Conservation (phyloP, 306 rosid genomes). For the Aeschynomene evenia region DNA sequence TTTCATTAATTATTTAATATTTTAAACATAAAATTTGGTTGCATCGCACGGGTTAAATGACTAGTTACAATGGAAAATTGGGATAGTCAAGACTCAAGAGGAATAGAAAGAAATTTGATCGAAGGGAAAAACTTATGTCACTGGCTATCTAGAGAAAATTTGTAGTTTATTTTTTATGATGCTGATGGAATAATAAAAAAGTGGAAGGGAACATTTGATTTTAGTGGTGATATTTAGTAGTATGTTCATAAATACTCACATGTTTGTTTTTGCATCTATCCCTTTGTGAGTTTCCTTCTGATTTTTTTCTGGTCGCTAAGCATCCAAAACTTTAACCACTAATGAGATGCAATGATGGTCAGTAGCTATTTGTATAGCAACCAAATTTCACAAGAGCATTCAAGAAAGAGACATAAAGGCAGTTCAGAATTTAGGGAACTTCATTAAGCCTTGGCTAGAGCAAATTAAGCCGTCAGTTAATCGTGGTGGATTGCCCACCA, state of each 20-base stretch:
- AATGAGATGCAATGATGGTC: neutral
- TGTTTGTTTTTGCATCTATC: neutral
- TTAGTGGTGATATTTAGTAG: neutral
- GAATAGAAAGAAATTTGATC: neutral
- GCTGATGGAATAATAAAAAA: neutral
- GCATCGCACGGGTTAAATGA: too few relatives aligned
- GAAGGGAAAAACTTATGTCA: neutral
- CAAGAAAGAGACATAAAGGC: conserved; percentile 69
- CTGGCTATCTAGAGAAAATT: neutral
- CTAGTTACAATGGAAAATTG: neutral
- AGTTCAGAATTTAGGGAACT: conserved; percentile 65
- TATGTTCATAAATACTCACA: neutral
- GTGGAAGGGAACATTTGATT: neutral
- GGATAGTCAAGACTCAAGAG: neutral
- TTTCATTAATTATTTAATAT: too few relatives aligned
- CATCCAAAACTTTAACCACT: too few relatives aligned
- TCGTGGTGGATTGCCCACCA: conserved; percentile 34
- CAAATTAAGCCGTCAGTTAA: conserved; percentile 64
- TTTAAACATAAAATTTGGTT: too few relatives aligned
- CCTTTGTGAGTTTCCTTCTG: too few relatives aligned
- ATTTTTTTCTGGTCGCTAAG: too few relatives aligned
- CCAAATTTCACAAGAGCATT: conserved; percentile 56
- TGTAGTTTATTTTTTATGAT: neutral
- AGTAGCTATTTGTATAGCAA: conserved; percentile 27
- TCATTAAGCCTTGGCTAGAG: conserved; percentile 54